Percentiles rank a stretch among this genome's conserved stretches.
Evolutionary conservation across 2,329 filamentous ascomycete genomes (phyloP).

Genomic region (Septoria petroselini): DNA sequence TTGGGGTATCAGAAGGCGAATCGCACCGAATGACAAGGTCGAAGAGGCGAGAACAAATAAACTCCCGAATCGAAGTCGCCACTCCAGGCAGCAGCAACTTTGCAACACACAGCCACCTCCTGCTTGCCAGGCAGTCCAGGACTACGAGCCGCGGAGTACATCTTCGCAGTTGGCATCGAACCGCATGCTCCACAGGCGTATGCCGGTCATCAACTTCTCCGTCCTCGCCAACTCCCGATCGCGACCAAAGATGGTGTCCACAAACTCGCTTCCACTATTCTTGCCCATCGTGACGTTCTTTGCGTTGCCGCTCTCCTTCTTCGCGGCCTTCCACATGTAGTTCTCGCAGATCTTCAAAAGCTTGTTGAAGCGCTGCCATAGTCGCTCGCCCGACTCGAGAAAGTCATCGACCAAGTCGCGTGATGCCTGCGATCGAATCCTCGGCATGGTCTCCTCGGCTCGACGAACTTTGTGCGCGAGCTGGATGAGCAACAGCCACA

Average conservation of each 20-base stretch:
- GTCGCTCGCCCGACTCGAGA: constrained; percentile 79
- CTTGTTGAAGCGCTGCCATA: constrained; percentile 79
- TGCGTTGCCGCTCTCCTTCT: constrained; percentile 59
- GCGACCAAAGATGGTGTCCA: constrained; percentile 89
- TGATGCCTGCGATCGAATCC: constrained; percentile 70
- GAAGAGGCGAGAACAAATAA: constrained; percentile 11
- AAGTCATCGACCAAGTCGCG: constrained; percentile 85
- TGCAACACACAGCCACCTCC: constrained; percentile 10
- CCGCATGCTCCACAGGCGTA: constrained; percentile 84
- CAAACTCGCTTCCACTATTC: constrained; percentile 90
- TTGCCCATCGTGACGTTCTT: constrained; percentile 77
- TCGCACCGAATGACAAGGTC: constrained; percentile 14
- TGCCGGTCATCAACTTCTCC: constrained; percentile 85
- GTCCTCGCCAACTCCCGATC: constrained; percentile 87
- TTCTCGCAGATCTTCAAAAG: constrained; percentile 88
- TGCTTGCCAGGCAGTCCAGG: constrained; percentile 48
- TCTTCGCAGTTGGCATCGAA: constrained; percentile 96
- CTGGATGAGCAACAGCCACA: constrained; percentile 94
- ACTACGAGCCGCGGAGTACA: constrained; percentile 67
- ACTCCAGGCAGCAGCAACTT: constrained; percentile 29
- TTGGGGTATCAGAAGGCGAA: constrained; percentile 15
- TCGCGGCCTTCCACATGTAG: constrained; percentile 89
- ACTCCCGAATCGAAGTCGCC: constrained; percentile 15
- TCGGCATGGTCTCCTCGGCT: constrained; percentile 71
- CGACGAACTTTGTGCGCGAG: constrained; percentile 91